Evolutionary conservation across 2,329 filamentous ascomycete genomes (phyloP).

Genomic region (Didymella lethalis): DNA sequence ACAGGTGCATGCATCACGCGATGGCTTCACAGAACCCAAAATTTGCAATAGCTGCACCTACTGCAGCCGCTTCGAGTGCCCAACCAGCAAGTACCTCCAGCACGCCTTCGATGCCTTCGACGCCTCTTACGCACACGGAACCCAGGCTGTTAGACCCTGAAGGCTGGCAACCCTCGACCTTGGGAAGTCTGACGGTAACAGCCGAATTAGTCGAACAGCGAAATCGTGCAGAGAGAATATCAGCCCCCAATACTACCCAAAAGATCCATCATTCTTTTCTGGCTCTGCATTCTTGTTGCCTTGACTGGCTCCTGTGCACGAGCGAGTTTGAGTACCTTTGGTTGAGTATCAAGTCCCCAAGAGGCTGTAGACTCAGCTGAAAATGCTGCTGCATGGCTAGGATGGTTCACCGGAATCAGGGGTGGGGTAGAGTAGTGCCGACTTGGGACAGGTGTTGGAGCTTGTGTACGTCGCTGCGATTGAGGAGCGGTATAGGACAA

Average conservation of each 20-base stretch:
- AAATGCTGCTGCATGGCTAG: not conserved
- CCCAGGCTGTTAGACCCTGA: not conserved
- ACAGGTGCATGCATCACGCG: too few relatives aligned
- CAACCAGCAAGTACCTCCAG: too few relatives aligned
- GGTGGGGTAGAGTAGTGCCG: not conserved
- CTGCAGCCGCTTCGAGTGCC: too few relatives aligned
- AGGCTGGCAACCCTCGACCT: too few relatives aligned
- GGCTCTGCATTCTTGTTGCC: constrained; percentile 25
- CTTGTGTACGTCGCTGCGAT: not conserved
- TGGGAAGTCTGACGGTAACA: not conserved
- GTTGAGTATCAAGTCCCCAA: not conserved
- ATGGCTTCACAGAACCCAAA: too few relatives aligned
- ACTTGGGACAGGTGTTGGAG: not conserved
- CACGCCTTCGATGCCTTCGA: too few relatives aligned
- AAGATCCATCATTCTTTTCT: constrained; percentile 26
- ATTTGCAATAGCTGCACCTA: too few relatives aligned
- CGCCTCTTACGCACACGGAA: too few relatives aligned
- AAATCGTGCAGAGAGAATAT: constrained; percentile 26
- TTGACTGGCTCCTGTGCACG: not conserved
- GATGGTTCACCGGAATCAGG: not conserved
- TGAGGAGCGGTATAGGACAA: not conserved
- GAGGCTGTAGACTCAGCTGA: constrained; percentile 6
- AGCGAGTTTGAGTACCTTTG: not conserved
- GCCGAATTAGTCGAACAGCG: not conserved
- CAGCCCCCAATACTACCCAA: constrained; percentile 21